These are phyloP conservation scores for Strobilomyces echinocephalus DNA, from an alignment of 768 basidiomycete genomes.

Conservation along the genomic window DNA sequence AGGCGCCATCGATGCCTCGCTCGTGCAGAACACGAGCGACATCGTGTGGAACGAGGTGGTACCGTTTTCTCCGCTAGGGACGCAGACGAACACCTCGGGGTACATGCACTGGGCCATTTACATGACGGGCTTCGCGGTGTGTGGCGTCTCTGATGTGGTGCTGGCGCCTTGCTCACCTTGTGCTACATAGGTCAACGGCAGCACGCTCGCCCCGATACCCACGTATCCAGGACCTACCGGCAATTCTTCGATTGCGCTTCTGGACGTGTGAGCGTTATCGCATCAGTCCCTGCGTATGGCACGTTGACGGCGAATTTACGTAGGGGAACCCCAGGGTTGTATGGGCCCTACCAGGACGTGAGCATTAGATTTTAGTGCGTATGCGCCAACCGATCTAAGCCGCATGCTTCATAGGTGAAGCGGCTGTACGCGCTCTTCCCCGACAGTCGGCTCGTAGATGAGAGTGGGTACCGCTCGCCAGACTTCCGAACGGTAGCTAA, in stretches of 20 bases:
- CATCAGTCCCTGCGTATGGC: not conserved
- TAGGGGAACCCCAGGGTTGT: conserved; percentile 68
- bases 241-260: conserved; percentile 59
- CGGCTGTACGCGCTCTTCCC: conserved; percentile 57
- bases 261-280: conserved; percentile 60
- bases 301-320: conserved; percentile 1
- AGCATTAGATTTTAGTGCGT: conserved; percentile 13
- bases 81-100: conserved; percentile 55
- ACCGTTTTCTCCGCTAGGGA: conserved; percentile 62
- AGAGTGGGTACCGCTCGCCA: conserved; percentile 33
- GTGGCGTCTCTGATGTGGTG: not conserved
- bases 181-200: conserved; percentile 57
- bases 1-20: conserved; percentile 74
- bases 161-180: conserved; percentile 2
- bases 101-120: conserved; percentile 76
- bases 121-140: conserved; percentile 50
- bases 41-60: conserved; percentile 75
- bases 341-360: conserved; percentile 77
- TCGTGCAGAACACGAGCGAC: conserved; percentile 54
- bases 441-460: conserved; percentile 64
- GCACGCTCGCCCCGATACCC: conserved; percentile 47
- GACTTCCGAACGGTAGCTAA: not conserved
- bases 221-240: conserved; percentile 57
- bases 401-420: conserved; percentile 50
- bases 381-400: not conserved